These are phyloP conservation scores for Leccinum variabile DNA, from an alignment of 1,284 basidiomycete genomes.

Conservation along the genomic window DNA sequence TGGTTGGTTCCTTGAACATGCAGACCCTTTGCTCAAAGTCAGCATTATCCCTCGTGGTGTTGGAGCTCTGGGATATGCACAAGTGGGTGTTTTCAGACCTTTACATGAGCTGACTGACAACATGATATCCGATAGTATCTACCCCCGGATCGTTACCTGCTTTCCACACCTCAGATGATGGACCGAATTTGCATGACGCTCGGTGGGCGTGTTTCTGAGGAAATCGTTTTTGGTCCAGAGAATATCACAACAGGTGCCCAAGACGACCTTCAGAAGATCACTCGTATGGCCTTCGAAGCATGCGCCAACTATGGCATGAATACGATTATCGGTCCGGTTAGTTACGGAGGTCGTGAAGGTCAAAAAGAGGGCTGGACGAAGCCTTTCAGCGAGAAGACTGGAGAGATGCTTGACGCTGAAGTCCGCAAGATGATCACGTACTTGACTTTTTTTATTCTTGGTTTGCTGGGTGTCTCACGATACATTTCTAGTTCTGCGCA, in stretches of 20 bases:
- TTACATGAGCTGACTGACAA: constrained; percentile 7
- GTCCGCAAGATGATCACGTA: constrained; percentile 95
- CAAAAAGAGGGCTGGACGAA: constrained; percentile 92
- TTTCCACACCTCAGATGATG: constrained; percentile 91
- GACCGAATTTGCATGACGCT: constrained; percentile 99
- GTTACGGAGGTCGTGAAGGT: constrained; percentile 85
- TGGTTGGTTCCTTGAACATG: constrained; percentile 98
- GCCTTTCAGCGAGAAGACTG: constrained; percentile 97
- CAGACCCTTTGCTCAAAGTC: constrained; percentile 96
- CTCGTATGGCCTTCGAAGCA: constrained; percentile 95
- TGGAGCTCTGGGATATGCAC: constrained; percentile 95
- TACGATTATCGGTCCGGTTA: constrained; percentile 90
- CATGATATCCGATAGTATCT: constrained; percentile 62
- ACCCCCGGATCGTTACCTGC: constrained; percentile 93
- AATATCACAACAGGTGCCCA: constrained; percentile 98
- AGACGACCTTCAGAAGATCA: constrained; percentile 97
- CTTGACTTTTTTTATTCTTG: constrained; percentile 26
- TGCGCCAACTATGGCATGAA: constrained; percentile 98
- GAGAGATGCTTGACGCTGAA: constrained; percentile 87
- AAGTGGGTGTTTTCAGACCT: constrained; percentile 49
- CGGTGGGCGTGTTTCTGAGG: constrained; percentile 97
- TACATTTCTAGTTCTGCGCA: constrained; percentile 65
- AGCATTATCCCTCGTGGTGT: constrained; percentile 98
- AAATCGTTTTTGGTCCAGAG: constrained; percentile 93
- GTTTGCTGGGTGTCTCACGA: constrained; percentile 9